These are phyloP conservation scores for Magnusiomyces suaveolens DNA, from an alignment of 1,139 yeast genomes.

Conservation along the genomic window DNA sequence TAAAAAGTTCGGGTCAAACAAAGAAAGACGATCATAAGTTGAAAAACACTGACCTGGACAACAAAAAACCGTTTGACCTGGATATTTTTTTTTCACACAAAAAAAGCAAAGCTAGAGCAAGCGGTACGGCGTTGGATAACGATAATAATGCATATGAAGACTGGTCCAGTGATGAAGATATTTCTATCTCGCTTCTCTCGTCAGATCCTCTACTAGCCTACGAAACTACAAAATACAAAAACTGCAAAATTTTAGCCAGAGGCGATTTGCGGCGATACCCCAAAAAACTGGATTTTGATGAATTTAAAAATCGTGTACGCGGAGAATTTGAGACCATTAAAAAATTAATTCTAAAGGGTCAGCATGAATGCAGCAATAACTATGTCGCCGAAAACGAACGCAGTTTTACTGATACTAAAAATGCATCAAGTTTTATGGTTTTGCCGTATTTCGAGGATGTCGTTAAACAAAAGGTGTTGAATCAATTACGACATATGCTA, in stretches of 20 bases:
- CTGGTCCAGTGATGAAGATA: not conserved
- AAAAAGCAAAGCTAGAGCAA: too few relatives aligned
- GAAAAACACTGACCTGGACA: too few relatives aligned
- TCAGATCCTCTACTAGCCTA: not conserved
- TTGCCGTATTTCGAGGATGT: not conserved
- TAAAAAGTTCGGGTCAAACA: too few relatives aligned
- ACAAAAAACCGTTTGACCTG: too few relatives aligned
- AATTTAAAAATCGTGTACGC: not conserved
- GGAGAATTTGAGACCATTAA: not conserved
- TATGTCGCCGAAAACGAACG: not conserved
- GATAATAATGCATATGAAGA: not conserved
- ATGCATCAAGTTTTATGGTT: not conserved
- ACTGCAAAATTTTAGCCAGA: not conserved
- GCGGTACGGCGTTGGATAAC: too few relatives aligned
- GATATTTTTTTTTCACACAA: too few relatives aligned
- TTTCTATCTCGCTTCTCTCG: not conserved
- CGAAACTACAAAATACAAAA: not conserved
- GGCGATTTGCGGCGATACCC: not conserved
- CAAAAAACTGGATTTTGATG: not conserved
- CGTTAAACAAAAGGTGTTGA: not conserved
- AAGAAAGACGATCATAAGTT: too few relatives aligned
- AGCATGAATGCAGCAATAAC: not conserved
- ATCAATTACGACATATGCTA: not conserved
- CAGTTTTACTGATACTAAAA: not conserved
- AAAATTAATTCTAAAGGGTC: not conserved